Evolutionary conservation across 192 early-diverging fungal genomes (phyloP).

Genomic region (Coemansia javaensis): DNA sequence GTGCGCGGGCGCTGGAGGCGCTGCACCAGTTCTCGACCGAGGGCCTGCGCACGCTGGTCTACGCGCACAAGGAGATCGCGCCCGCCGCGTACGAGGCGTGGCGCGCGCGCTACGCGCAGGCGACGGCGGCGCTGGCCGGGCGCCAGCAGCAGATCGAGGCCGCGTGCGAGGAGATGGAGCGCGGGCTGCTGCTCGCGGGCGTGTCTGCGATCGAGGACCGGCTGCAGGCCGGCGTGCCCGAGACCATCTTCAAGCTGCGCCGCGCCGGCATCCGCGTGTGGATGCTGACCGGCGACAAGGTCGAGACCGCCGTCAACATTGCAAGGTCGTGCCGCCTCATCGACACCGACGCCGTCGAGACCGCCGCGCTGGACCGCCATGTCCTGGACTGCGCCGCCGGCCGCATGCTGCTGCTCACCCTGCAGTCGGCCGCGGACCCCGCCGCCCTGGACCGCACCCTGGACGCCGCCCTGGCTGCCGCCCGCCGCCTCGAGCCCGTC

Average conservation of each 20-base stretch:
- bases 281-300: constrained; percentile 91
- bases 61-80: constrained; percentile 63
- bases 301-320: constrained; percentile 91
- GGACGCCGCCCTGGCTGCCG: constrained; percentile 16
- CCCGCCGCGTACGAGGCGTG: constrained; percentile 65
- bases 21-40: constrained; percentile 67
- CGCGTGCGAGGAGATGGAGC: constrained; percentile 71
- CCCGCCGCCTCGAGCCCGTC: no score
- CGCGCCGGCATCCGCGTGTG: constrained; percentile 78
- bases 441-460: constrained; percentile 21
- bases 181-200: constrained; percentile 68
- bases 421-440: constrained; percentile 31
- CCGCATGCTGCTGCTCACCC: constrained; percentile 25
- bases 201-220: constrained; percentile 90
- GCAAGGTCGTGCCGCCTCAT: constrained; percentile 72
- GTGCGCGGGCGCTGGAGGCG: constrained; percentile 58
- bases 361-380: constrained; percentile 15
- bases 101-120: constrained; percentile 62
- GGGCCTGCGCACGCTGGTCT: constrained; percentile 79
- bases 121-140: constrained; percentile 60
- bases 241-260: constrained; percentile 73
- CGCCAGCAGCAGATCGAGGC: constrained; percentile 60
- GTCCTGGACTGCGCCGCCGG: neutral
- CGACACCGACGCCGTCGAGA: constrained; percentile 39
- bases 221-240: constrained; percentile 80